Percentiles rank a stretch among this genome's conserved stretches.
Evolutionary conservation across 129 eudicot species (phyloP).

Genomic region (Flaveria ramosissima): DNA sequence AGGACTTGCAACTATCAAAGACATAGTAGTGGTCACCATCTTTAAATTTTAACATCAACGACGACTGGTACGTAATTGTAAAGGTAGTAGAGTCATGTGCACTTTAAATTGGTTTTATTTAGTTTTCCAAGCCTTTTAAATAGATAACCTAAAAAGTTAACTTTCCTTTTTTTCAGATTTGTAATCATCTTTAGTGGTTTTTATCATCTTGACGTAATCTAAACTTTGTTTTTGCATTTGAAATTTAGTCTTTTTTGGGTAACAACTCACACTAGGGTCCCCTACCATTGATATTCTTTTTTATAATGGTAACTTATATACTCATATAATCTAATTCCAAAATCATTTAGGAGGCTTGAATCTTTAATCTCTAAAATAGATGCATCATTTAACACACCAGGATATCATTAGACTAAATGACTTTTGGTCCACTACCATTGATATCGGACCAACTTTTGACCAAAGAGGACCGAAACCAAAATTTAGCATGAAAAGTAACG

Average conservation of each 20-base stretch:
- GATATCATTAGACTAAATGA: no score
- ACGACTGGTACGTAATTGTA: background rate
- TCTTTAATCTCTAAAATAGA: no score
- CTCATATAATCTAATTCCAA: no score
- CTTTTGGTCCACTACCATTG: no score
- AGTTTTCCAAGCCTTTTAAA: background rate
- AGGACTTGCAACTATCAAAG: conserved; percentile 14
- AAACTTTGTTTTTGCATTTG: background rate
- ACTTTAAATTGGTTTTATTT: background rate
- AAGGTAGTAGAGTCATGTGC: background rate
- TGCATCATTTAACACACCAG: no score
- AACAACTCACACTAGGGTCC: background rate
- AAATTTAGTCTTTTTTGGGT: background rate
- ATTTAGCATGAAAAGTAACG: no score
- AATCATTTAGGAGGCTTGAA: no score
- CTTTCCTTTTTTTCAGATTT: background rate
- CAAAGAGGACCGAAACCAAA: no score
- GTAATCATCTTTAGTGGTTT: background rate
- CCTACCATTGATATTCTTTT: no score
- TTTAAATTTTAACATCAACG: background rate
- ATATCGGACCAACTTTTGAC: no score
- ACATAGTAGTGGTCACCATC: conserved; percentile 23
- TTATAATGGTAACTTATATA: no score
- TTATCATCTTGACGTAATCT: background rate
- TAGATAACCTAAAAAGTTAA: background rate